Conservation (phyloP, 352 stramenopile species). For the Aphanomyces stellatus region DNA sequence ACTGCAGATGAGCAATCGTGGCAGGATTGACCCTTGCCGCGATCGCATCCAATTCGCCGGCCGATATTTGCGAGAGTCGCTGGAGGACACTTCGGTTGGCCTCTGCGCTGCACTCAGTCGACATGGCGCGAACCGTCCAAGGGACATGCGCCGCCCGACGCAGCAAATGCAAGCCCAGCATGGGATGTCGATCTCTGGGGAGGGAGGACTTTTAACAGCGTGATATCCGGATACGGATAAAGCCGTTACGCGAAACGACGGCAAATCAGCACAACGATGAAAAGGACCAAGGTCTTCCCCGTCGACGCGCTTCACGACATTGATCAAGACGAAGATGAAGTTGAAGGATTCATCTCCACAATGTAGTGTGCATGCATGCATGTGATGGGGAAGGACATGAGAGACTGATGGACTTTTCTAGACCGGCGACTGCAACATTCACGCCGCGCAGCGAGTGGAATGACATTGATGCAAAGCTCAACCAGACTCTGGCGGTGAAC, state of each 20-base stretch:
- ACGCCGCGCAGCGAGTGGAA: neutral
- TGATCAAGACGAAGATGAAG: neutral
- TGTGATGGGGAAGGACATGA: neutral
- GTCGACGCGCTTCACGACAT: too few species aligned
- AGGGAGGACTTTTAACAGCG: too few species aligned
- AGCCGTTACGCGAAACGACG: too few species aligned
- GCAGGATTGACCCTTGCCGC: neutral
- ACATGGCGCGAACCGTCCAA: neutral
- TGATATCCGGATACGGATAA: too few species aligned
- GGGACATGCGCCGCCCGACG: neutral
- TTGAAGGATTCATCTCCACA: slow-evolving; percentile 3
- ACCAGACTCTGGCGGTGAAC: neutral
- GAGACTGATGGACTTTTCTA: too few species aligned
- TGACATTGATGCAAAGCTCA: slow-evolving; percentile 1
- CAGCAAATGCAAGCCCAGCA: too few species aligned
- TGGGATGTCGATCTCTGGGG: too few species aligned
- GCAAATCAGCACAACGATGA: too few species aligned
- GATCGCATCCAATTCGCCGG: neutral
- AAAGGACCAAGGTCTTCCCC: too few species aligned
- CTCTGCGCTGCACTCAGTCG: neutral
- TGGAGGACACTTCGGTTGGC: slow-evolving; percentile 1
- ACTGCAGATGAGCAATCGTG: neutral
- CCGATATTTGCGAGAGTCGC: neutral
- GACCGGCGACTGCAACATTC: neutral
- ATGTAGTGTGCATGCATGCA: neutral